Base-by-base conservation (phyloP, 2,329 filamentous ascomycete species). In the Clonostachys byssicola region DNA sequence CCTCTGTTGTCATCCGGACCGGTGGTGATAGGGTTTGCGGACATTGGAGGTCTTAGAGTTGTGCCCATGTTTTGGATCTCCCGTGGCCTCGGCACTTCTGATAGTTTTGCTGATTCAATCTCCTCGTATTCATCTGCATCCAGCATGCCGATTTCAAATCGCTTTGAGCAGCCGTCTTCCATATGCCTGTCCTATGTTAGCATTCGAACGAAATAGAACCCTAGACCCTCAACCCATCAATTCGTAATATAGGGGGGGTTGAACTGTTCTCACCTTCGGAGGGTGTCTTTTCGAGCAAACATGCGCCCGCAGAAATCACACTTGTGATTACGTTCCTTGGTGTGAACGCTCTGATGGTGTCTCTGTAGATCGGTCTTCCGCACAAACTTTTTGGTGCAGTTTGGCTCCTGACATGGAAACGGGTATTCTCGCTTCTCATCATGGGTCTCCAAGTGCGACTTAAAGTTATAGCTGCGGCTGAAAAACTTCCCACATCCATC, bases 371-470 rank as follows among this genome's bases (percentile, higher is more conserved):
- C 91, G 2, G 90, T 92, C 66, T 87, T 91, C 56, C 91, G 80
- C 16, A 89, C 88, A 64, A 95, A 95, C 45, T 81, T 80, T 68
- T 86, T 89, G 54, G 69, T 75, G 66, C 91, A 96, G 45, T 76
- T 78, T 3, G 74, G 64, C 33, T 82, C 70, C 2, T 71, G 70
- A 64, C 91, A 95, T 2, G 76, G 74, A 58, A 89, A 86, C 0
- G 85, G 83, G 57, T 88, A 88, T 56, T 81, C 80, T 48, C 86
- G 77, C 49, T 80, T 77, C 13, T 88, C 83, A 59, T 94, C 83
- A 60, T 96, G 91, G 1, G 85, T 92, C 59, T 92, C 86, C 76
- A 92, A 78, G 63, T 95, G 91, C 33, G 89, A 87, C 59, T 88
- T 91, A 69, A 85, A 89, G 67, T 95, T 95, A 71, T 92, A 95